Percentiles rank a stretch among this genome's conserved stretches.
phyloP scores from a whole-genome alignment of 2,329 filamentous ascomycete genomes.

The Claviceps capensis region DNA sequence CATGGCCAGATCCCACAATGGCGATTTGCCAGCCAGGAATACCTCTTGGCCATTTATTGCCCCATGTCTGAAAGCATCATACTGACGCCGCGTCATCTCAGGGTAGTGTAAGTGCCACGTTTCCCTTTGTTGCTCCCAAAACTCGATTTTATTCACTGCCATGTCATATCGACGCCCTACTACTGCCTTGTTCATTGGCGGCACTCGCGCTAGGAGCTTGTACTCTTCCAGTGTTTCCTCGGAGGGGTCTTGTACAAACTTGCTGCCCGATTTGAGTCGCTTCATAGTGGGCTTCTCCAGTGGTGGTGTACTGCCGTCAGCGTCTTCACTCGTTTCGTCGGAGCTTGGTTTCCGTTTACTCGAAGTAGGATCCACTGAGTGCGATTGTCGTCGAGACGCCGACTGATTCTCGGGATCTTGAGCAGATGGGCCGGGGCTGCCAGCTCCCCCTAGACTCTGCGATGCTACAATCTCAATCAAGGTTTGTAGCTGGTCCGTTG shows the following conservation, averaged over 20 bases:
- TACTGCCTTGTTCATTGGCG: conserved; percentile 32
- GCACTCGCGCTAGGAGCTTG: conserved; percentile 33
- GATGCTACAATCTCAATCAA: conserved; percentile 38
- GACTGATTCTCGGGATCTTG: conserved; percentile 6
- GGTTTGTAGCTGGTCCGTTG: conserved; percentile 36
- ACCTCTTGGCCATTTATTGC: conserved; percentile 35
- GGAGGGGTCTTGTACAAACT: conserved; percentile 19
- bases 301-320: conserved; percentile 22
- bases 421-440: conserved; percentile 11
- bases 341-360: conserved; percentile 42
- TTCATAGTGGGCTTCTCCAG: conserved; percentile 38
- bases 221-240: conserved; percentile 28
- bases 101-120: conserved; percentile 51
- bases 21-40: conserved; percentile 37
- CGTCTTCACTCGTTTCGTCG: conserved; percentile 38
- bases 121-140: conserved; percentile 41
- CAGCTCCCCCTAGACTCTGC: conserved; percentile 37
- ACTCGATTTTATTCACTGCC: conserved; percentile 40
- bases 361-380: conserved; percentile 26
- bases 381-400: conserved; percentile 12
- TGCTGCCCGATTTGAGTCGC: conserved; percentile 37
- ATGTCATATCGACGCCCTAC: conserved; percentile 45
- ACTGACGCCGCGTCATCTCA: conserved; percentile 48
- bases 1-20: conserved; percentile 43
- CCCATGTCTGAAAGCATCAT: conserved; percentile 39